Percentiles rank a stretch among this genome's conserved stretches.
Conservation (phyloP, 768 basidiomycete species). For the Albatrellus ellisii region DNA sequence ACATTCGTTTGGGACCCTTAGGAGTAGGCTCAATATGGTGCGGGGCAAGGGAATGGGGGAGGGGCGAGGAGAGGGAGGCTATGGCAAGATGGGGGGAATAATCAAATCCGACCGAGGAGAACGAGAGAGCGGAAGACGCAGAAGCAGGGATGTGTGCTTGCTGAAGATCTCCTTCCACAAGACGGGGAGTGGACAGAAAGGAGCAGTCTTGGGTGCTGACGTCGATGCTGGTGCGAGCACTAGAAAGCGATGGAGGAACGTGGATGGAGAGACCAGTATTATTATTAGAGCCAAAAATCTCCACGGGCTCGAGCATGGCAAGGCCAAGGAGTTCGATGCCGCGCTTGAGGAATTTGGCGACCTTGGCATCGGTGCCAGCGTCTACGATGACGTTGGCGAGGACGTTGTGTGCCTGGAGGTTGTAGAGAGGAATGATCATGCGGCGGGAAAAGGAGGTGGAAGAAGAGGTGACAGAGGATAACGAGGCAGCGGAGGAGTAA, state of each 20-base stretch:
- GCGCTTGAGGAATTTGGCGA: conserved; percentile 59
- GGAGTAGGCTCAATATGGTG: conserved; percentile 17
- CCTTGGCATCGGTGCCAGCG: conserved; percentile 56
- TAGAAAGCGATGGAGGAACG: conserved; percentile 4
- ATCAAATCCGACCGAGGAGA: conserved; percentile 9
- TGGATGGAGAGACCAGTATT: conserved; percentile 8
- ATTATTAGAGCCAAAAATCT: conserved; percentile 39
- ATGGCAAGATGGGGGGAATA: conserved; percentile 12
- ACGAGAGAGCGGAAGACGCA: conserved; percentile 11
- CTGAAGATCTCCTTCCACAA: neutral
- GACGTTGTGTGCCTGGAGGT: conserved; percentile 79
- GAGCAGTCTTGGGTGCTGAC: conserved; percentile 4
- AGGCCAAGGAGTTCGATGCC: conserved; percentile 71
- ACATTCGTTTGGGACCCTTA: conserved; percentile 42
- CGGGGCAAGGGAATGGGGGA: conserved; percentile 10
- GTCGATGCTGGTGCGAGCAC: conserved; percentile 21
- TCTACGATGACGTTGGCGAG: conserved; percentile 79
- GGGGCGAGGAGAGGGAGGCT: neutral
- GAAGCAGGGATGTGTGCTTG: conserved; percentile 8
- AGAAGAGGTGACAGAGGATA: conserved; percentile 20
- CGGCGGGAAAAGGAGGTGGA: conserved; percentile 40
- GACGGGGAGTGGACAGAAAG: neutral
- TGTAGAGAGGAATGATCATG: conserved; percentile 77
- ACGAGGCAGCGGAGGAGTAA: conserved; percentile 35
- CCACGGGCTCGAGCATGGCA: conserved; percentile 68